Percentiles rank a stretch among this genome's conserved stretches.
Evolutionary conservation across 2,329 filamentous ascomycete species (phyloP).

Genomic region (Ophiostoma sp.): DNA sequence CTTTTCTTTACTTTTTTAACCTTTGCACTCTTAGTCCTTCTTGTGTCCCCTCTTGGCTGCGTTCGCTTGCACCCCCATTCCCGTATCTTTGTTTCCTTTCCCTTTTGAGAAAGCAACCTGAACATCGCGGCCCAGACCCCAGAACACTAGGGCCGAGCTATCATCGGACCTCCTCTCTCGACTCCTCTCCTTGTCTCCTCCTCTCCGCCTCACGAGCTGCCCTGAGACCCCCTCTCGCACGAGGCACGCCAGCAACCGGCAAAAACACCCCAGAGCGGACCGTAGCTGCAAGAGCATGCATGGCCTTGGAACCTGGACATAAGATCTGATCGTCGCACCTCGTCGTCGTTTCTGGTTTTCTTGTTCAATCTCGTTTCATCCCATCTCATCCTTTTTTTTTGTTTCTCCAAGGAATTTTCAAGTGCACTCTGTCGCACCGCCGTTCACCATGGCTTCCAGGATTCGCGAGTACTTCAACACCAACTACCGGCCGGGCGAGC

Average conservation of each 20-base stretch:
- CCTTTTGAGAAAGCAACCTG: constrained; percentile 20
- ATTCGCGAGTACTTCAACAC: constrained; percentile 27
- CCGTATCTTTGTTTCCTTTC: constrained; percentile 25
- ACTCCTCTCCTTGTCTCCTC: not conserved
- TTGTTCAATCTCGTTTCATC: not conserved
- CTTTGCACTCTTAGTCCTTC: not conserved
- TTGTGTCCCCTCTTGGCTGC: not conserved
- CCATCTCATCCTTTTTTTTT: not conserved
- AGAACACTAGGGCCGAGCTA: not conserved
- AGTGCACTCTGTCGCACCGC: not conserved
- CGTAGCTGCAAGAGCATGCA: not conserved
- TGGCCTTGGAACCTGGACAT: not conserved
- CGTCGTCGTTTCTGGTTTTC: not conserved
- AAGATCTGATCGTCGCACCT: constrained; percentile 7
- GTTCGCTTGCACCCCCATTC: not conserved
- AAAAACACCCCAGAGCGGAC: not conserved
- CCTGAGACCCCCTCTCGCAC: not conserved
- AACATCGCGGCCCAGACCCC: not conserved
- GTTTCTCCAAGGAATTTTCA: not conserved
- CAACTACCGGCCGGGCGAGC: constrained; percentile 36
- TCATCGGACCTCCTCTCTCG: constrained; percentile 3
- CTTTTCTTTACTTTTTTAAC: not conserved
- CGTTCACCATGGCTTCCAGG: constrained; percentile 26
- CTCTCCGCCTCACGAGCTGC: not conserved
- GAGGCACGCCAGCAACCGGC: not conserved